Base-by-base conservation (phyloP, 2,329 filamentous ascomycete species). In the Phialemonium atrogriseum region DNA sequence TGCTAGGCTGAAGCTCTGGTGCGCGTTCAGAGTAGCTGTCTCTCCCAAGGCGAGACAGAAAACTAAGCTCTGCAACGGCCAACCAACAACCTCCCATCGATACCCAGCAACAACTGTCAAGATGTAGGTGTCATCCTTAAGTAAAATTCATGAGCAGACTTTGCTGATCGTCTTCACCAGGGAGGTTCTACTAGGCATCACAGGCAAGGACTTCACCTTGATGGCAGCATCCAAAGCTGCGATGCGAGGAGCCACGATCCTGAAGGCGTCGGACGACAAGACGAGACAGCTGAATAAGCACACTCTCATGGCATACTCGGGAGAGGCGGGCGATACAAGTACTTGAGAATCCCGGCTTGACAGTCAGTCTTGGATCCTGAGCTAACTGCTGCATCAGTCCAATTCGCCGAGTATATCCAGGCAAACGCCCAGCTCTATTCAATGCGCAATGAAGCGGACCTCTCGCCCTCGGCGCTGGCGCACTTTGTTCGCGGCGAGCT, bases 381-480 rank as follows among this genome's bases (percentile, higher is more conserved):
- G 27, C 18, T 28, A 13, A 45, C 38, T 51, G 42, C 21, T 17
- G 36, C 10, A 27, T 36, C 55, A 94, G 88, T 96, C 41, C 89
- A 98, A 80, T 98, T 98, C 60, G 85, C 93, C 58, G 91, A 98
- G 67, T 98, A 89, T 67, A 93, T 98, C 59, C 88, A 96, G 75
- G 88, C 89, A 57, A 98, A 98, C 62, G 80, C 91, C 42, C 86
- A 94, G 64, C 82, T 98, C 55, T 98, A 98, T 68, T 87, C 84
- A 46, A 98, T 96, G 88, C 86, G 93, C 55, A 96, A 96, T 59
- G 84, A 87, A 61, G 83, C 83, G 54, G 86, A 95, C 52, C 77
- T 98, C 39, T 86, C 85, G 26, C 89, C 91, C 8, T 80, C 81
- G 21, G 91, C 86, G 23, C 80, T 95, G 34, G 85, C 88, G 40